Evolutionary conservation across 208 protist species (phyloP), one percentile per base, ranked within the genome.

Genomic region (Trypanosoma brucei): DNA sequence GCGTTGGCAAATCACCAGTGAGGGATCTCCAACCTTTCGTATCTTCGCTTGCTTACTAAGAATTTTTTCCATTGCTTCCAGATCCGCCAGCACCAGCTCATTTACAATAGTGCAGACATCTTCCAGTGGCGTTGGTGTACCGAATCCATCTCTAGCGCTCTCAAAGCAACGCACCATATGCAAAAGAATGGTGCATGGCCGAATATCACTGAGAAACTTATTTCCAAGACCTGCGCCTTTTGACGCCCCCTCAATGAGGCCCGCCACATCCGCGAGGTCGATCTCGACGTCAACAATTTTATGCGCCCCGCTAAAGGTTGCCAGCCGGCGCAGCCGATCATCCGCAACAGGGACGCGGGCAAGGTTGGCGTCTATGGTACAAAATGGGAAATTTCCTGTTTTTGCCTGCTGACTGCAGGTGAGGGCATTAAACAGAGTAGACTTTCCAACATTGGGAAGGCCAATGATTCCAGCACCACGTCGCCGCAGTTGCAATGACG

Each of bases 341-440:
- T 97, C 92, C n/a, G 80, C 56, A 7, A 97, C 86, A 4, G 80
- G 67, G 14, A 84, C 87, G 51, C 79, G 86, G 31, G 86, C 76
- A 0, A 91, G 59, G 70, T 96, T 96, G 22, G 93, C 88, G 65
- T 97, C 76, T 50, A 97, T 97, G 1, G 93, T 97, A 63, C 91
- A 96, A 61, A 97, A 97, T 6, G 91, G 90, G 38, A 90, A 96
- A 66, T 97, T 97, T 3, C 84, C 91, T n/a, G 93, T 94, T 68
- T 95, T 93, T 34, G 88, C 91, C 34, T 87, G 72, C 59, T 87
- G 70, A 35, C 80, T 86, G 69, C 85, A 91, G 22, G 93, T 97
- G 46, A 97, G 77, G 9, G 88, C 91, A 81, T 97, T 97, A 62
- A 97, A 97, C 30, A 97, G 73, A 52, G 93, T 96, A 0, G 89